These are phyloP conservation scores for Tolypocladium album DNA, from an alignment of 2,329 filamentous ascomycete species.

Conservation along the genomic window DNA sequence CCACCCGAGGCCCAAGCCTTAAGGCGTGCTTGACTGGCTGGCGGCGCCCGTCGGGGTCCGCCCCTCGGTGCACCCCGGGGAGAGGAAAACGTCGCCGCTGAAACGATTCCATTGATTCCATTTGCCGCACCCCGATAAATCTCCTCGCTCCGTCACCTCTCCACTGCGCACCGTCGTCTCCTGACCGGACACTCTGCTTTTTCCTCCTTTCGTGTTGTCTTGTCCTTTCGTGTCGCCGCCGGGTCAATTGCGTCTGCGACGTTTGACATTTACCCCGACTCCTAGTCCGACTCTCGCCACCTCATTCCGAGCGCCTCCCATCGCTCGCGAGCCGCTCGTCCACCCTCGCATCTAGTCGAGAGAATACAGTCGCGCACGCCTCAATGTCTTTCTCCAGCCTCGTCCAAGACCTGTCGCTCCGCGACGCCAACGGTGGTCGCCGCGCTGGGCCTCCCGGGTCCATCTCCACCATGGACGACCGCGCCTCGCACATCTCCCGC, in stretches of 20 bases:
- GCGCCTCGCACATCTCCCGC: conserved; percentile 49
- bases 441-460: conserved; percentile 34
- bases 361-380: neutral
- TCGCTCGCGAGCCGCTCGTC: neutral
- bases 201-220: neutral
- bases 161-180: neutral
- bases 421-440: conserved; percentile 38
- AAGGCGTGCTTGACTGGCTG: neutral
- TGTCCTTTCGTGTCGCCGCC: neutral
- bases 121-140: neutral
- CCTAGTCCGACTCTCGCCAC: neutral
- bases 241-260: neutral
- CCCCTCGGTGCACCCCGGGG: neutral
- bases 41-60: neutral
- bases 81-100: neutral
- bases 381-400: conserved; percentile 58
- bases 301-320: neutral
- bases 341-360: neutral
- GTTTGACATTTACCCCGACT: neutral
- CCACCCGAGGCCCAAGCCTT: neutral
- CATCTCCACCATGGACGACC: conserved; percentile 48
- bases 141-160: neutral
- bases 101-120: too few species aligned
- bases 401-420: conserved; percentile 52
- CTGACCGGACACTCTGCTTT: neutral